Conservation (phyloP, 495 filamentous ascomycete species). For the Tirmania nivea region DNA sequence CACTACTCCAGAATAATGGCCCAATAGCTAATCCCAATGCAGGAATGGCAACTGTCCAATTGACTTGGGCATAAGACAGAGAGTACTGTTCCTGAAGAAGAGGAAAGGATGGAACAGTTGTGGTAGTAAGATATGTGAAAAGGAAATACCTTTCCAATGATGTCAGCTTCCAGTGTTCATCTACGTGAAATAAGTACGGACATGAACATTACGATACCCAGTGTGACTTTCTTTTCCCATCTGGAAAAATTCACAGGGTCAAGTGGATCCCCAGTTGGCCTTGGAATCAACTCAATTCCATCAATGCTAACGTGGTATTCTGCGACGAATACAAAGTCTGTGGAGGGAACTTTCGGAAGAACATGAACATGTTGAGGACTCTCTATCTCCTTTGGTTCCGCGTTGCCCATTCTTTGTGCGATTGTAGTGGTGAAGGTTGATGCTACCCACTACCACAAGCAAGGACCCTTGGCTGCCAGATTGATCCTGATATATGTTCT, state of each 20-base stretch:
- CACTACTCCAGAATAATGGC: conserved; percentile 35
- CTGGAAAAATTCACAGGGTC: conserved; percentile 38
- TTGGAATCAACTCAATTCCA: conserved; percentile 27
- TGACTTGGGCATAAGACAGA: conserved; percentile 31
- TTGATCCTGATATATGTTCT: no score
- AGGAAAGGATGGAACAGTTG: conserved; percentile 36
- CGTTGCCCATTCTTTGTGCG: no score
- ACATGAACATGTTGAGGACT: no score
- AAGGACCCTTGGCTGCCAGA: no score
- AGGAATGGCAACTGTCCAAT: conserved; percentile 43
- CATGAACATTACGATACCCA: conserved; percentile 38
- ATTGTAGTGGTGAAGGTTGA: no score
- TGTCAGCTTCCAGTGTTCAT: conserved; percentile 1
- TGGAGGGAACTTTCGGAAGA: no score
- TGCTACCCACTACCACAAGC: no score
- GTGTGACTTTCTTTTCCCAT: conserved; percentile 28
- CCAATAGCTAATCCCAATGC: conserved; percentile 36
- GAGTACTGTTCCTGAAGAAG: conserved; percentile 29
- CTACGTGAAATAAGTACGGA: conserved; percentile 14
- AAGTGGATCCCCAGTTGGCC: conserved; percentile 30
- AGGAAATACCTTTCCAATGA: conserved; percentile 31
- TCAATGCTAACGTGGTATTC: conserved; percentile 13
- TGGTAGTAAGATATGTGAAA: conserved; percentile 43
- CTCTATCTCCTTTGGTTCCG: no score
- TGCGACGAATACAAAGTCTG: conserved; percentile 4